Percentiles rank a stretch among this genome's conserved stretches.
Conservation (phyloP, 192 early-diverging fungal genomes). For the Chytriomyces hyalinus region DNA sequence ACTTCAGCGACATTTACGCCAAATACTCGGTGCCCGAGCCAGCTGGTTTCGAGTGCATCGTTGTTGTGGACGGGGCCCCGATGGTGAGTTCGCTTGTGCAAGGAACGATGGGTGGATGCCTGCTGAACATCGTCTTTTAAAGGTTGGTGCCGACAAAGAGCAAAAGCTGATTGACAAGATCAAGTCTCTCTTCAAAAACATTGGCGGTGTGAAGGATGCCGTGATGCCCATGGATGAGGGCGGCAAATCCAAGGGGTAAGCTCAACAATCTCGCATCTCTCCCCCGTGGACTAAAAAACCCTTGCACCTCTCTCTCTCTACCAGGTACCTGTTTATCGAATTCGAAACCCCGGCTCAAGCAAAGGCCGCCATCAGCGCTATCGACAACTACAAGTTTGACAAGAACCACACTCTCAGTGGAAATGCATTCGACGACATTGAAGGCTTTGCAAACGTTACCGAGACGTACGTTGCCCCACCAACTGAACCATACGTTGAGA, state of each 20-base stretch:
- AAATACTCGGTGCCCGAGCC: conserved; percentile 72
- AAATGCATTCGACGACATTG: conserved; percentile 92
- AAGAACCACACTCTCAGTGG: conserved; percentile 80
- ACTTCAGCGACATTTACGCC: conserved; percentile 91
- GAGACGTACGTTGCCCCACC: conserved; percentile 79
- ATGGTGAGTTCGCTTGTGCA: conserved; percentile 30
- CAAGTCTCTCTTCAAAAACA: conserved; percentile 82
- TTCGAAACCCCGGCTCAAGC: conserved; percentile 89
- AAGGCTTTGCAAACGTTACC: conserved; percentile 73
- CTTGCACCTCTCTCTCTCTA: background rate
- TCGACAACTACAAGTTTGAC: conserved; percentile 82
- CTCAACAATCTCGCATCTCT: too few species aligned
- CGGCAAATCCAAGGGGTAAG: conserved; percentile 84
- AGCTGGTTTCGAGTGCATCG: conserved; percentile 78
- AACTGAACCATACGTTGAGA: conserved; percentile 68
- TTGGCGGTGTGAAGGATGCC: conserved; percentile 79
- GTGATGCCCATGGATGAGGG: conserved; percentile 85
- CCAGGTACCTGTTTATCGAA: conserved; percentile 89
- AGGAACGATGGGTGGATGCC: background rate
- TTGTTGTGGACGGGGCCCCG: conserved; percentile 93
- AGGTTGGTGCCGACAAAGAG: conserved; percentile 82
- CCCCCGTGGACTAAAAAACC: background rate
- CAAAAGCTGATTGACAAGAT: conserved; percentile 76
- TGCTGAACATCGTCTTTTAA: background rate
- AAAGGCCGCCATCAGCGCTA: conserved; percentile 71